Conservation (phyloP, 306 rosid species). For the Datisca glomerata region DNA sequence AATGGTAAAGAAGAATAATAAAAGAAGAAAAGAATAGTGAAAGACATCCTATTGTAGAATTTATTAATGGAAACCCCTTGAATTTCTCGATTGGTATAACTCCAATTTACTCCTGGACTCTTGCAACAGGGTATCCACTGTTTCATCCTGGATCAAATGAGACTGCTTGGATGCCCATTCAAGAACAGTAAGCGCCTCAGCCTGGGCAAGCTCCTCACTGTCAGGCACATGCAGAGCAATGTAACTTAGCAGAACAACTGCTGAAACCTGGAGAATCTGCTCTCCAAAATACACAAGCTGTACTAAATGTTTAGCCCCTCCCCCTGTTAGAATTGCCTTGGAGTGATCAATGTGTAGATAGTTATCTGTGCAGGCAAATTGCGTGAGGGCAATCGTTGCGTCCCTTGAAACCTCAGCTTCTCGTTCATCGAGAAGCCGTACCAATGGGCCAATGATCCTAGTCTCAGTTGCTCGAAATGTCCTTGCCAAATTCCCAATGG, state of each 20-base stretch:
- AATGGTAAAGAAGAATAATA: no score
- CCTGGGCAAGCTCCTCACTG: background rate
- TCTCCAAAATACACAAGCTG: constrained; percentile 84
- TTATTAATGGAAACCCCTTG: constrained; percentile 17
- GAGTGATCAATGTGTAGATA: constrained; percentile 64
- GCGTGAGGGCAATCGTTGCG: constrained; percentile 51
- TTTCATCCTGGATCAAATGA: constrained; percentile 33
- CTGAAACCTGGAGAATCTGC: constrained; percentile 45
- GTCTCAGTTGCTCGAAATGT: constrained; percentile 75
- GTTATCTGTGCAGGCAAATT: constrained; percentile 54
- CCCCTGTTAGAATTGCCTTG: constrained; percentile 64
- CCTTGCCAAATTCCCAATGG: constrained; percentile 71
- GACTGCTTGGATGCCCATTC: constrained; percentile 7
- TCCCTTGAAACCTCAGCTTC: constrained; percentile 55
- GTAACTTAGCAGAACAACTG: constrained; percentile 48
- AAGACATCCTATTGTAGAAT: no score
- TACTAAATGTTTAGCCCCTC: constrained; percentile 59
- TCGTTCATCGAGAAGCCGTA: constrained; percentile 59
- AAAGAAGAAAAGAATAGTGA: no score
- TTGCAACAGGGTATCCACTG: constrained; percentile 35
- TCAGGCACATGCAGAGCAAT: constrained; percentile 23
- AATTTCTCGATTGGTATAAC: constrained; percentile 74
- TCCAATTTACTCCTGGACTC: constrained; percentile 72
- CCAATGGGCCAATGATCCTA: constrained; percentile 66
- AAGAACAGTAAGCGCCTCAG: background rate